phyloP scores from a whole-genome alignment of 1,284 basidiomycete species.

The Crepidotus sp. region DNA sequence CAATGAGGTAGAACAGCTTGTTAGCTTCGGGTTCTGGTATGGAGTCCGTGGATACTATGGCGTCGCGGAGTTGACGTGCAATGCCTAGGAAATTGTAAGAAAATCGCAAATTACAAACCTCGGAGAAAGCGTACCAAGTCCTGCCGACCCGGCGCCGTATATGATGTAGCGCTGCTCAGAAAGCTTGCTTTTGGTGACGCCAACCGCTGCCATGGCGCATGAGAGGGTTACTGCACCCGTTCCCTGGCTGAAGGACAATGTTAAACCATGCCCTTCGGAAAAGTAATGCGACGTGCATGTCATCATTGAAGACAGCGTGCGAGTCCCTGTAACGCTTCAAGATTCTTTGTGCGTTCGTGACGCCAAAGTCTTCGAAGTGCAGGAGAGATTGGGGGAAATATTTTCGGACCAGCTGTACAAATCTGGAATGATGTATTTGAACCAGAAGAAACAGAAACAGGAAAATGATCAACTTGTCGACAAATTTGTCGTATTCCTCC shows the following conservation, averaged over 20 bases:
- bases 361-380: conserved; percentile 75
- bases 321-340: conserved; percentile 59
- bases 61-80: conserved; percentile 62
- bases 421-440: conserved; percentile 24
- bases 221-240: conserved; percentile 82
- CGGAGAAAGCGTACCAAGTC: conserved; percentile 41
- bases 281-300: conserved; percentile 40
- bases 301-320: conserved; percentile 76
- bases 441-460: not conserved
- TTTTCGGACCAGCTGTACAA: conserved; percentile 43
- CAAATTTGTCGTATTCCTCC: conserved; percentile 56
- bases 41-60: conserved; percentile 56
- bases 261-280: not conserved
- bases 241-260: conserved; percentile 50
- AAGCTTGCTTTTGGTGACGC: conserved; percentile 62
- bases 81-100: conserved; percentile 30
- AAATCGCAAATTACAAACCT: not conserved
- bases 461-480: conserved; percentile 45
- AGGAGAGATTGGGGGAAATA: conserved; percentile 42
- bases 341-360: conserved; percentile 65
- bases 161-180: conserved; percentile 71
- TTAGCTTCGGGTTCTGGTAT: conserved; percentile 53
- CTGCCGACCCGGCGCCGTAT: conserved; percentile 78
- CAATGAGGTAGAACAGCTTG: conserved; percentile 58
- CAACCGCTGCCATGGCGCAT: conserved; percentile 65